Percentiles rank a stretch among this genome's conserved stretches.
phyloP scores from a whole-genome alignment of 2,329 filamentous ascomycete species.

The Graphium sp. region DNA sequence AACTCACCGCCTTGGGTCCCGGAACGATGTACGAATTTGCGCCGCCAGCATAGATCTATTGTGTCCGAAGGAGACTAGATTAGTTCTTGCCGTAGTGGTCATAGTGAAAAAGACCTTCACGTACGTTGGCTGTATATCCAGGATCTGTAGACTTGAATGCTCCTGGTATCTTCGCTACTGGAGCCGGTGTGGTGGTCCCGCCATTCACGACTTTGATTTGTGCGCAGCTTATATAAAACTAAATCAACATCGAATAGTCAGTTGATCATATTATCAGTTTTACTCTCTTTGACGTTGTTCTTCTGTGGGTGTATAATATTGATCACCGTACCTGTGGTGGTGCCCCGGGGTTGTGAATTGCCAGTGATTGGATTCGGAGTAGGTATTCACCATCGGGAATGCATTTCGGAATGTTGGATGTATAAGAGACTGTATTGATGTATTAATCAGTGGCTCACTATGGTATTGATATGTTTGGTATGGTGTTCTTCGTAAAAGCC shows the following conservation, averaged over 20 bases:
- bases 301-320: background rate
- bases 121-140: conserved; percentile 18
- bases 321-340: conserved; percentile 9
- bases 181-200: conserved; percentile 20
- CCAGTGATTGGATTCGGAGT: conserved; percentile 40
- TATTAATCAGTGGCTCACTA: too few relatives aligned
- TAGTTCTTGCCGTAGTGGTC: too few relatives aligned
- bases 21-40: conserved; percentile 2
- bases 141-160: conserved; percentile 22
- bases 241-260: too few relatives aligned
- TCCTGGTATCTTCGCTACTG: conserved; percentile 21
- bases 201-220: conserved; percentile 25
- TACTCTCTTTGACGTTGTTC: too few relatives aligned
- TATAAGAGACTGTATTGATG: conserved; percentile 9
- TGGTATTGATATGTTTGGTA: background rate
- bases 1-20: conserved; percentile 2
- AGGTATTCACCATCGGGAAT: conserved; percentile 40
- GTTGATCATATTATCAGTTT: too few relatives aligned
- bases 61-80: background rate
- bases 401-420: conserved; percentile 25
- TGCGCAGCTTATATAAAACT: conserved; percentile 30
- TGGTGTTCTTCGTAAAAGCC: too few relatives aligned
- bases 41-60: conserved; percentile 3
- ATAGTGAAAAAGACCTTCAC: too few relatives aligned
- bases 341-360: conserved; percentile 36